Evolutionary conservation across 176 grass and related monocot genomes (phyloP).

Genomic region (Paspalum notatum): DNA sequence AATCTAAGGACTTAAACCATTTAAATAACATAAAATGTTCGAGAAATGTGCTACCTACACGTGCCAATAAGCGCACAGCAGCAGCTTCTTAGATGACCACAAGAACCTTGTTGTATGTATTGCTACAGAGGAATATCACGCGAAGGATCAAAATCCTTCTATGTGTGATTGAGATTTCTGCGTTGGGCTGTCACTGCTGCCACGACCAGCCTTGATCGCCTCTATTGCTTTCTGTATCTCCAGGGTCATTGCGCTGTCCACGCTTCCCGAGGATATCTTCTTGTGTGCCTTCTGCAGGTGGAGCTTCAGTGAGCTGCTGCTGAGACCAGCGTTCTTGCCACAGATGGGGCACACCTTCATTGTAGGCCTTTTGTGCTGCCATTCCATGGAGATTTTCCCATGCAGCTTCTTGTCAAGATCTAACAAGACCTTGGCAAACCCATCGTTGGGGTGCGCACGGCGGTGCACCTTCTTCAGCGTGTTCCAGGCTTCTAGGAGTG

Average conservation of each 20-base stretch:
- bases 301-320: slow-evolving; percentile 92
- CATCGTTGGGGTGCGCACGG: slow-evolving; percentile 87
- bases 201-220: slow-evolving; percentile 50
- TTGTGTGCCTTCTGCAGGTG: slow-evolving; percentile 85
- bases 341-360: slow-evolving; percentile 92
- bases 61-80: not conserved
- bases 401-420: slow-evolving; percentile 79
- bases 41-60: not conserved
- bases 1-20: not conserved
- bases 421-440: slow-evolving; percentile 75
- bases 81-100: not conserved
- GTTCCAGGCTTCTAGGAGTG: slow-evolving; percentile 85
- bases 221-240: slow-evolving; percentile 84
- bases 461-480: slow-evolving; percentile 83
- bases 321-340: slow-evolving; percentile 81
- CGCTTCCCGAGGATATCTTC: slow-evolving; percentile 76
- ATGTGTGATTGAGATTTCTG: slow-evolving; percentile 45
- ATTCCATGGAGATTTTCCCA: slow-evolving; percentile 79
- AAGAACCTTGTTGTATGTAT: not conserved
- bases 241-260: slow-evolving; percentile 73
- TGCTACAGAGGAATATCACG: not conserved
- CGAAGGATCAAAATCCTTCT: slow-evolving; percentile 45
- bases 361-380: slow-evolving; percentile 74
- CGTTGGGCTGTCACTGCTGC: slow-evolving; percentile 48
- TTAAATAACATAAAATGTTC: not conserved